Evolutionary conservation across 192 early-diverging fungal species (phyloP), one percentile per base, ranked within the genome.

Genomic region (Backusella australiensis): DNA sequence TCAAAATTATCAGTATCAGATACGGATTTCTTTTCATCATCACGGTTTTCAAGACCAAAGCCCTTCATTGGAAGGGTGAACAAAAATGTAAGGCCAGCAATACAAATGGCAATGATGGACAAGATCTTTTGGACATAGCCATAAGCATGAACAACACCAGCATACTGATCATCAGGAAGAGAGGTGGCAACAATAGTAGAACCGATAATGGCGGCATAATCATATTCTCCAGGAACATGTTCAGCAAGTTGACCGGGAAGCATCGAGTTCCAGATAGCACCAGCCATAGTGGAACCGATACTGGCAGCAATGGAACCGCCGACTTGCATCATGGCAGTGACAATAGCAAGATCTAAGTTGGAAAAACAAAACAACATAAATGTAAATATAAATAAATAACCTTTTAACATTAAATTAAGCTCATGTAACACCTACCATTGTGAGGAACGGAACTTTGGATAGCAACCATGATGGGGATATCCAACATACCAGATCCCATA

Each of bases 281-380:
- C 75, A 44, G 79, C 69, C 36, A 80, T 76, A 21, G 79, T 72
- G n/a, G 70, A 73, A 7, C 79, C 79, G 68, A 80, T 66, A 39
- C 69, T 76, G 4, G 41, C 34, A 23, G 65, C 75, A 21, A 80
- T 73, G 36, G 75, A 71, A 0, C 74, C 68, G 39, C 75, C 69
- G 1, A 80, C 56, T 68, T 76, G 79, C 12, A 80, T 71, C 68
- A 80, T 59, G n/a, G 79, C 79, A 15, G 79, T 80, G n/a, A 76
- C 79, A 72, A 80, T 66, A 74, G 79, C 79, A 21, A 80, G 56
- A 73, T 79, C 78, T 76, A 63, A 63, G 23, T 17, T 35, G 17
- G n/a, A 69, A 41, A 38, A 39, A 56, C 32, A 42, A 17, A 76
- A 75, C 12, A 14, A 67, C 38, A 39, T 12, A 67, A 1, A 52